These are phyloP conservation scores for Ligustrum vulgare DNA, from an alignment of 257 asterid genomes.

Conservation along the genomic window DNA sequence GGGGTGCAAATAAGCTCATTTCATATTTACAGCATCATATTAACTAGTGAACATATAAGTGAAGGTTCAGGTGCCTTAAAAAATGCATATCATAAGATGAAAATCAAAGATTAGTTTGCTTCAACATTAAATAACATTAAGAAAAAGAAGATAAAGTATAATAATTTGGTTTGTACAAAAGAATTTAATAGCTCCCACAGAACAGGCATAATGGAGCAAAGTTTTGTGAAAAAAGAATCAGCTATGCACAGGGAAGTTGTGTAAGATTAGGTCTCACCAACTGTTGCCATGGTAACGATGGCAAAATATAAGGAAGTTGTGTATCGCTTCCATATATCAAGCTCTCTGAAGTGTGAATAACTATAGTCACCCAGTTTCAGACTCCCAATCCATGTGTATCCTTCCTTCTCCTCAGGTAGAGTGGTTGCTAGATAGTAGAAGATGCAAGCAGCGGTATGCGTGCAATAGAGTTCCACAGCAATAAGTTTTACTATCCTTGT, in stretches of 20 bases:
- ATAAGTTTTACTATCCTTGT: conserved; percentile 81
- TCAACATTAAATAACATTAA: background rate
- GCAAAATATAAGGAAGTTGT: conserved; percentile 84
- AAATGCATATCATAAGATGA: background rate
- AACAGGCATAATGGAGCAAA: background rate
- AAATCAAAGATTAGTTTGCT: background rate
- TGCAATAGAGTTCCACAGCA: conserved; percentile 80
- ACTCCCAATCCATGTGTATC: conserved; percentile 97
- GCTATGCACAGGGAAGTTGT: background rate
- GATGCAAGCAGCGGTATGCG: conserved; percentile 96
- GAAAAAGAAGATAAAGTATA: background rate
- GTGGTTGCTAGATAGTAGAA: conserved; percentile 92
- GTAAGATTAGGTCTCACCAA: conserved; percentile 55
- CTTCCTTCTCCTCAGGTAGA: conserved; percentile 71
- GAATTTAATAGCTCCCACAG: background rate
- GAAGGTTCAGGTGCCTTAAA: background rate
- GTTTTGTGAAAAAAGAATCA: background rate
- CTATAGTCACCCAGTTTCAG: conserved; percentile 77
- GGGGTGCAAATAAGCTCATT: background rate
- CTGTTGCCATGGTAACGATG: conserved; percentile 95
- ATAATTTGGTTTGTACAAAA: background rate
- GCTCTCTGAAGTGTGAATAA: conserved; percentile 71
- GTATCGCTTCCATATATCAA: conserved; percentile 81
- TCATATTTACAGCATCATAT: background rate
- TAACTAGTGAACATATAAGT: background rate